These are phyloP conservation scores for Acorus gramineus DNA, from an alignment of 106 monocot genomes.

Conservation along the genomic window DNA sequence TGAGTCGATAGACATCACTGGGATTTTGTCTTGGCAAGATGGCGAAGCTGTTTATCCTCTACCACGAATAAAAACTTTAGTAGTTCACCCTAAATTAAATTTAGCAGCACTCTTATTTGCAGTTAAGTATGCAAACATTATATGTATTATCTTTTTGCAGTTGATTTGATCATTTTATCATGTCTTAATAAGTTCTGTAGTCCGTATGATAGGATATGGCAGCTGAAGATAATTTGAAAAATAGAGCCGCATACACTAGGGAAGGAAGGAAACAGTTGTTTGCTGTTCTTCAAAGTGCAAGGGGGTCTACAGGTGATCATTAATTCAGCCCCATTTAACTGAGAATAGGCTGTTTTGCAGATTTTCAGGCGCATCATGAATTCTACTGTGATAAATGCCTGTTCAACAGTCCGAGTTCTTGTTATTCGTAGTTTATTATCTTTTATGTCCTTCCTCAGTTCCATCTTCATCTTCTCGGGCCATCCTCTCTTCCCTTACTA, in stretches of 20 bases:
- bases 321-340: background rate
- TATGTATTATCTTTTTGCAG: background rate
- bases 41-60: conserved; percentile 93
- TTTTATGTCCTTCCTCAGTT: too few relatives aligned
- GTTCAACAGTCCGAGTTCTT: too few relatives aligned
- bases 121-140: conserved; percentile 32
- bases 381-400: too few relatives aligned
- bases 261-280: conserved; percentile 95
- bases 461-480: too few relatives aligned
- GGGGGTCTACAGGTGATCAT: conserved; percentile 77
- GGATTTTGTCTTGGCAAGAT: conserved; percentile 73
- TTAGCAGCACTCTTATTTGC: conserved; percentile 74
- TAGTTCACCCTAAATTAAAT: conserved; percentile 86
- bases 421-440: too few relatives aligned
- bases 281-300: conserved; percentile 91
- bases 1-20: conserved; percentile 77
- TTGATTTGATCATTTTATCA: background rate
- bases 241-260: conserved; percentile 73
- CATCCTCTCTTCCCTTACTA: too few relatives aligned
- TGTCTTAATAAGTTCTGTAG: background rate
- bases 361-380: too few relatives aligned
- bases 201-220: conserved; percentile 43
- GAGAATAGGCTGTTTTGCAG: too few relatives aligned
- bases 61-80: conserved; percentile 68
- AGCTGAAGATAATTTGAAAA: conserved; percentile 50